Evolutionary conservation across 2,329 filamentous ascomycete species (phyloP), one percentile per base, ranked within the genome.

Genomic region (Fusarium domesticum): DNA sequence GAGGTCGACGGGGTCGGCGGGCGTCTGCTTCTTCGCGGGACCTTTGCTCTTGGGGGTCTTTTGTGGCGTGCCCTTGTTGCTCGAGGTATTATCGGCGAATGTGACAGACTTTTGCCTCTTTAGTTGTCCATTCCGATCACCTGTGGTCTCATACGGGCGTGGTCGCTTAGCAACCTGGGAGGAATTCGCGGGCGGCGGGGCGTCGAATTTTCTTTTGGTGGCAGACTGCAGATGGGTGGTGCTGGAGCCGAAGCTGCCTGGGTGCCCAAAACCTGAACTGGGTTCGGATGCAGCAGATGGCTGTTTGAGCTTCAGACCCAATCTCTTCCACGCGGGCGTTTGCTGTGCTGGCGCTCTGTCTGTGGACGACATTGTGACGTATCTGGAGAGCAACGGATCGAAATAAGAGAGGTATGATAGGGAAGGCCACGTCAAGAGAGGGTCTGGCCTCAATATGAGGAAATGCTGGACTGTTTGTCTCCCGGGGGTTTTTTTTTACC

Each of bases 221-320:
- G 58, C 49, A 49, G 53, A 58, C 49, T 52, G 55, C 20, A 23
- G 20, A 23, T 23, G 20, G 6, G 20, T n/a, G n/a, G n/a, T 23
- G 20, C 20, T 23, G 20, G 20, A 23, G 59, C 56, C 57, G 65
- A 56, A 67, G 64, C 51, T 68, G 54, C 55, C 58, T 65, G 63
- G 65, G 51, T 64, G 65, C 65, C 66, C 66, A 68, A 68, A 65
- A 55, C 57, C 58, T 54, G 54, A 54, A 52, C 57, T 57, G 53
- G 61, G 52, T 43, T 62, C 64, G 39, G 61, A 54, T 57, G 57
- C 60, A 55, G 60, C 59, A 53, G 60, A 57, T 44, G 60, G 56
- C 50, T 64, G 61, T 66, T 81, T 81, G 67, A 81, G 77, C 71
- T 80, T 80, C 62, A 81, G 74, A 66, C 79, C 78, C 72, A 81